These are phyloP conservation scores for Verticillium longisporum DNA, from an alignment of 2,329 filamentous ascomycete genomes.

Conservation along the genomic window DNA sequence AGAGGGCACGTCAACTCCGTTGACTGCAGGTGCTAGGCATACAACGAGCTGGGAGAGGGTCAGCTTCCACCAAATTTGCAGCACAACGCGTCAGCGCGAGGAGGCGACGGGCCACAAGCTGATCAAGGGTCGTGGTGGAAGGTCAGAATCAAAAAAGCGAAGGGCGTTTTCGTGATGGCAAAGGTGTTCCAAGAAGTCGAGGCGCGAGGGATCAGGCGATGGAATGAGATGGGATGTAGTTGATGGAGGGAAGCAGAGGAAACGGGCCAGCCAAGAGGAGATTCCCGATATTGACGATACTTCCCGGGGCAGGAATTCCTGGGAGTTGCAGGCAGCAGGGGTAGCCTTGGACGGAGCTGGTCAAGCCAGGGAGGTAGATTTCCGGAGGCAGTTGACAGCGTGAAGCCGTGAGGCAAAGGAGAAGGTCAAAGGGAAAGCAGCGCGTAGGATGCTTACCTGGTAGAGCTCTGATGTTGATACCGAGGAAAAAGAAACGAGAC, in stretches of 20 bases:
- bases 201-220: neutral
- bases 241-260: neutral
- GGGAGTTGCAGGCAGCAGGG: neutral
- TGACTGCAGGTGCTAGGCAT: neutral
- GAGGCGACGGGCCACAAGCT: neutral
- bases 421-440: neutral
- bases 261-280: neutral
- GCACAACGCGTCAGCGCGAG: neutral
- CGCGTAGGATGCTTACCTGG: neutral
- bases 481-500: no score
- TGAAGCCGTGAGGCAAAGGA: neutral
- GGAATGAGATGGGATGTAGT: neutral
- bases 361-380: neutral
- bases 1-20: neutral
- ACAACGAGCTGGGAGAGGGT: neutral
- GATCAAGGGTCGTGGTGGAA: neutral
- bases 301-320: neutral
- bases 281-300: neutral
- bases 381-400: neutral
- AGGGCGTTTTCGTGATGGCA: constrained; percentile 4
- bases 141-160: neutral
- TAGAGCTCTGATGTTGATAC: neutral
- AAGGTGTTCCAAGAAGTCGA: constrained; percentile 4
- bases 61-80: neutral
- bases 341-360: neutral